Evolutionary conservation across 2,329 filamentous ascomycete species (phyloP), one percentile per base, ranked within the genome.

Genomic region (Furcasterigmium sp.): DNA sequence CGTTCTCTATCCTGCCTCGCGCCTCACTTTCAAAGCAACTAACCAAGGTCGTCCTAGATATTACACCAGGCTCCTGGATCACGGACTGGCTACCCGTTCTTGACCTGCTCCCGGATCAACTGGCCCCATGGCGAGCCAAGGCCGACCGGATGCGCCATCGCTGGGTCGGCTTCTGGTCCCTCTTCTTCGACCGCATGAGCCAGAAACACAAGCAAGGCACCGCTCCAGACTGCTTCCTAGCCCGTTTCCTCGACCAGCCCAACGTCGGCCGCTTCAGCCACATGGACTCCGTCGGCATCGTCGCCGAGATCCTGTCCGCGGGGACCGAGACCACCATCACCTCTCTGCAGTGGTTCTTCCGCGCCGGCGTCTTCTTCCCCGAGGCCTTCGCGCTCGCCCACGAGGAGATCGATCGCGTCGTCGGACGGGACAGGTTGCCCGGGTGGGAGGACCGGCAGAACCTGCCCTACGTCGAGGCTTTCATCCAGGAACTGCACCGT

Each of bases 381-480:
- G 43, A 51, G 0, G 52, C 56, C 1, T 51, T 54, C 21, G 43
- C 42, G 17, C 51, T 49, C 14, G 55, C 55, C 2, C 54, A 56
- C 25, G 47, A 44, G 2, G 56, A 58, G 18, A 52, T 57, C n/a
- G 56, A 58, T 25, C 30, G 51, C 2, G 52, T 58, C 4, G 32
- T 60, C 1, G 57, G 69, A 1, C 34, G 49, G 0, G 51, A 57
- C 5, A 49, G 56, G 4, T 43, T 64, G 2, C 62, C 62, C 0
- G 41, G n/a, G 1, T 52, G 56, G 6, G 45, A 51, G 1, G 62
- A 64, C 29, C 48, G 54, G 2, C 47, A 55, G 1, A 47, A 37
- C 0, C 49, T 64, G 13, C 59, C 57, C 1, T 64, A 63, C 18
- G 21, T 64, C n/a, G 47, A 56, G 5, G 59, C 55, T 3, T 14